Base-by-base conservation (phyloP, 768 basidiomycete species). In the Paxillus involutus region DNA sequence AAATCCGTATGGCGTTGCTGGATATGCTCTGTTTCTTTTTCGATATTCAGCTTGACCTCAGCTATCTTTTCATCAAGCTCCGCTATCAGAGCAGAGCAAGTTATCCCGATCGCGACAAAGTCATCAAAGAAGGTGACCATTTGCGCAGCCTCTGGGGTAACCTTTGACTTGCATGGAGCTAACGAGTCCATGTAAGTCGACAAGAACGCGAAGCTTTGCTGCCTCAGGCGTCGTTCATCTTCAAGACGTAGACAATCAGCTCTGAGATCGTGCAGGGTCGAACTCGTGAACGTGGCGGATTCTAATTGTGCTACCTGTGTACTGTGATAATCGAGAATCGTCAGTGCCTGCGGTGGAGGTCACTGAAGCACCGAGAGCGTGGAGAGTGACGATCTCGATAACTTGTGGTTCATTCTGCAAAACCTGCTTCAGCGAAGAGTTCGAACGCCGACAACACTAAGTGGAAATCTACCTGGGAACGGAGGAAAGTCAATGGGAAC, bases 111-210 rank as follows among this genome's bases (percentile, higher is more conserved):
- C 3, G 61, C 65, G n/a, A 65, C 47, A 26, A 65, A 65, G 2
- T 62, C 53, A 36, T 67, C 62, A 37, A 65, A 64, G 45, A 62
- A 59, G 3, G 54, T 32, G 6, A 59, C 51, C 41, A 65, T 58
- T 26, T 56, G 62, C 17, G 59, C 50, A n/a, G 62, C 59, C 17
- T 59, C 59, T 0, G 44, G 37, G 13, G 56, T 51, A 3, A 1
- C 6, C 0, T 55, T 26, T 21, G 41, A 48, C n/a, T 64, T 59
- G 55, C 57, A 64, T 40, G 62, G 53, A 10, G 65, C 64, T 17
- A 65, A 57, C 17, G 65, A 66, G 40, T 67, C 57, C 59, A 65
- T 67, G 29, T 59, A 64, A 1, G 64, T 67, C 5, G 65, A 62
- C 24, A 67, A 53, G 41, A 67, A 67, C 10, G 47, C 41, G 47